These are phyloP conservation scores for Colletotrichum melonis DNA, from an alignment of 2,329 filamentous ascomycete genomes.

Conservation along the genomic window DNA sequence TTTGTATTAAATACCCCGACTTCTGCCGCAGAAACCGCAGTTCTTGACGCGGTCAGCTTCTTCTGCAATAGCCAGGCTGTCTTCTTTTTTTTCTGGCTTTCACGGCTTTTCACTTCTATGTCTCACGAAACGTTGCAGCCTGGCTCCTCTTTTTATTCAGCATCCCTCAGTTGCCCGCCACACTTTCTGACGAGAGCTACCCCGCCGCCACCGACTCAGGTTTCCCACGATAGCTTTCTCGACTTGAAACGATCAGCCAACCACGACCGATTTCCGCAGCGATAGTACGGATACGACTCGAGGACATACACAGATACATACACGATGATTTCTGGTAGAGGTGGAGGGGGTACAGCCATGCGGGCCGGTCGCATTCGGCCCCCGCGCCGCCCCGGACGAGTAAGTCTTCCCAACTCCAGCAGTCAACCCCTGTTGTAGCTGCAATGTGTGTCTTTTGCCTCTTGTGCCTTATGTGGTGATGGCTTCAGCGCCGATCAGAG, in stretches of 20 bases:
- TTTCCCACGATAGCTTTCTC: constrained; percentile 25
- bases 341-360: constrained; percentile 49
- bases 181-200: constrained; percentile 28
- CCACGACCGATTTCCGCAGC: background rate
- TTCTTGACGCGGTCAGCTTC: background rate
- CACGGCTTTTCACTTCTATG: background rate
- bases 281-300: background rate
- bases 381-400: constrained; percentile 55
- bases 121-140: background rate
- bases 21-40: background rate
- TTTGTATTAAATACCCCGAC: constrained; percentile 1
- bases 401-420: constrained; percentile 43
- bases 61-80: background rate
- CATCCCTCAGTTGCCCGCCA: background rate
- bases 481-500: background rate
- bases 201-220: constrained; percentile 32
- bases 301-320: background rate
- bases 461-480: background rate
- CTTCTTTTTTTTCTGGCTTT: no score
- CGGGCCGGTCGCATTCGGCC: constrained; percentile 54
- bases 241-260: constrained; percentile 20
- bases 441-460: background rate
- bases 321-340: constrained; percentile 62
- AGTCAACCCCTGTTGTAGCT: background rate
- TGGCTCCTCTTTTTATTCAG: background rate